Base-by-base conservation (phyloP, 106 monocot genomes). In the Dendrobium chrysotoxum region DNA sequence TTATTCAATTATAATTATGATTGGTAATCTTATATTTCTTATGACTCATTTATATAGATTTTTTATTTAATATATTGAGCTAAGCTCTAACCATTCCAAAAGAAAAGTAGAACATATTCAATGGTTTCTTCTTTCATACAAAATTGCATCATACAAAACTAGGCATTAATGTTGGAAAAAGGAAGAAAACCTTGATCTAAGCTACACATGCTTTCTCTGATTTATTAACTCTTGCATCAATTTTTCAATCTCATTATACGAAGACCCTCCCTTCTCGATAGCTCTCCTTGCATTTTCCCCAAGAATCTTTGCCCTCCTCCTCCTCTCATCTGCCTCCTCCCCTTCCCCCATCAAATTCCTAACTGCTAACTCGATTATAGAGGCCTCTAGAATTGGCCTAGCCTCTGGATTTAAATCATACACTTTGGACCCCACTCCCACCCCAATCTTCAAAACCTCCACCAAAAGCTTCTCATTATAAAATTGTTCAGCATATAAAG, bases 401-500 rank as follows among this genome's bases (percentile, higher is more conserved):
- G 3, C 70, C 7, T 47, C 82, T 81, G 4, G 17, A 35, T 18
- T 30, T 23, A 61, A 2, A n/a, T 4, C 23, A 23, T 61, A 23
- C 20, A 61, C 23, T 4, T 61, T 61, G 5, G 61, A 53, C 8
- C 72, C 78, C 30, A 18, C 55, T 66, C 50, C 83, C 35, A 84
- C 80, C 8, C 86, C 88, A 4, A 86, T 78, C 30, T 58, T 7
- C 87, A 87, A 85, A n/a, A 80, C 85, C 0, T 75, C 85, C 70
- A 87, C 87, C 18, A 90, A 68, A 9, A 86, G 81, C 83, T 79
- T 85, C 21, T 85, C 88, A 38, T 86, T 87, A 57, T 75, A 85
- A 7, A 82, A 78, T 77, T 91, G 91, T 44, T 91, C 91, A 15
- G 85, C 80, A 88, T 81, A 85, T 53, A 86, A 85, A 31, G 90